phyloP scores from a whole-genome alignment of 2,329 filamentous ascomycete species.

The Trichoderma aggressivum region DNA sequence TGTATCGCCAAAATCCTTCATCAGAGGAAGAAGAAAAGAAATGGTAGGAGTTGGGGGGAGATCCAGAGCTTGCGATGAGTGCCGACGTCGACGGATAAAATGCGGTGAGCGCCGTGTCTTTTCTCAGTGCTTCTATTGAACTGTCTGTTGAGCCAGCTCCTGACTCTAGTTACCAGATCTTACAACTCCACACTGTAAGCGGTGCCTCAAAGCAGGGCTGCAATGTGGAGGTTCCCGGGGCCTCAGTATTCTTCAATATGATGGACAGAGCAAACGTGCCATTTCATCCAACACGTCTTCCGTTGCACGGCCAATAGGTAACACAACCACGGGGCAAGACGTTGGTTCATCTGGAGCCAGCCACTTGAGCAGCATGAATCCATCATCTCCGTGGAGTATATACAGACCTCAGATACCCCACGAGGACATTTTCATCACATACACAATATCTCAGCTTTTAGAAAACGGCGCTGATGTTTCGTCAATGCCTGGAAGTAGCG shows the following conservation, averaged over 20 bases:
- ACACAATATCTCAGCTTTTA: not conserved
- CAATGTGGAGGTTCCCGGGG: not conserved
- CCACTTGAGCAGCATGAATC: not conserved
- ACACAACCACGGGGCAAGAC: not conserved
- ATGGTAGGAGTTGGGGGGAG: not conserved
- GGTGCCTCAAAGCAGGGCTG: not conserved
- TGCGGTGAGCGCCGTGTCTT: not conserved
- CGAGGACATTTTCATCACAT: not conserved
- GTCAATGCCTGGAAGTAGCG: not conserved
- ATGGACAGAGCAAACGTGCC: not conserved
- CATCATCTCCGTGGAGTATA: not conserved
- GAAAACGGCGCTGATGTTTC: not conserved
- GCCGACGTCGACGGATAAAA: not conserved
- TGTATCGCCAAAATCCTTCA: not conserved
- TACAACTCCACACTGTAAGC: not conserved
- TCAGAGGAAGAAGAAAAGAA: not conserved
- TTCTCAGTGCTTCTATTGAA: not conserved
- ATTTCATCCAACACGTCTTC: not conserved
- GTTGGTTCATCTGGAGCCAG: not conserved
- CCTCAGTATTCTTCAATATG: not conserved
- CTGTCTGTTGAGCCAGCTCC: not conserved
- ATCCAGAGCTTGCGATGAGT: not conserved
- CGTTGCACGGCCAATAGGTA: not conserved
- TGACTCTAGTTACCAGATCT: not conserved
- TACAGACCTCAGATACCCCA: not conserved